A percentile compares a stretch with the other conserved stretches of the same genome.
Conservation (phyloP, 1,284 basidiomycete genomes). For the Schizophyllum commune region DNA sequence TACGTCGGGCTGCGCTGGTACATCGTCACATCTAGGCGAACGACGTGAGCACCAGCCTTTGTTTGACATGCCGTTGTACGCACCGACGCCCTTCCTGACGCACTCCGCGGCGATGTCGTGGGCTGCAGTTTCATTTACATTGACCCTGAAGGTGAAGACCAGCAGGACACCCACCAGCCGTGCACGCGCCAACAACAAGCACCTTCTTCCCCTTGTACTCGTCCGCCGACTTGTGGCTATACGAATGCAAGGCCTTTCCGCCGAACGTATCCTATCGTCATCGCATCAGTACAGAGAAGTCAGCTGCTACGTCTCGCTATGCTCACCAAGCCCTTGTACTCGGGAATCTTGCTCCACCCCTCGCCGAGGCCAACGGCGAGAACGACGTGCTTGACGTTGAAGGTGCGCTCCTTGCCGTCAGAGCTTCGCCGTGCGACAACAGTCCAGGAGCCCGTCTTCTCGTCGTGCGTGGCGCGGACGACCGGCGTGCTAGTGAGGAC, state of each 20-base stretch:
- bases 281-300: neutral
- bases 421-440: constrained; percentile 35
- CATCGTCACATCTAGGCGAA: constrained; percentile 44
- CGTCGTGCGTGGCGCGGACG: constrained; percentile 35
- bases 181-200: constrained; percentile 55
- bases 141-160: too few species aligned
- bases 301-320: neutral
- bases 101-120: constrained; percentile 27
- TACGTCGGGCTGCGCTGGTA: constrained; percentile 58
- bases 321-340: constrained; percentile 31
- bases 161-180: constrained; percentile 37
- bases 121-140: constrained; percentile 10
- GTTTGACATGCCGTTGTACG: neutral
- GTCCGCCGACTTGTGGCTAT: constrained; percentile 36
- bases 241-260: constrained; percentile 52
- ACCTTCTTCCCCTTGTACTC: constrained; percentile 55
- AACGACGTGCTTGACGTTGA: constrained; percentile 50
- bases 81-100: constrained; percentile 16
- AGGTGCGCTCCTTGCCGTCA: constrained; percentile 36
- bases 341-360: constrained; percentile 39
- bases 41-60: neutral
- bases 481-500: constrained; percentile 56
- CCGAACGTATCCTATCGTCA: constrained; percentile 38
- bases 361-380: constrained; percentile 56
- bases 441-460: constrained; percentile 42